phyloP scores from a whole-genome alignment of 2,329 filamentous ascomycete genomes.

The Thyridium curvatum region DNA sequence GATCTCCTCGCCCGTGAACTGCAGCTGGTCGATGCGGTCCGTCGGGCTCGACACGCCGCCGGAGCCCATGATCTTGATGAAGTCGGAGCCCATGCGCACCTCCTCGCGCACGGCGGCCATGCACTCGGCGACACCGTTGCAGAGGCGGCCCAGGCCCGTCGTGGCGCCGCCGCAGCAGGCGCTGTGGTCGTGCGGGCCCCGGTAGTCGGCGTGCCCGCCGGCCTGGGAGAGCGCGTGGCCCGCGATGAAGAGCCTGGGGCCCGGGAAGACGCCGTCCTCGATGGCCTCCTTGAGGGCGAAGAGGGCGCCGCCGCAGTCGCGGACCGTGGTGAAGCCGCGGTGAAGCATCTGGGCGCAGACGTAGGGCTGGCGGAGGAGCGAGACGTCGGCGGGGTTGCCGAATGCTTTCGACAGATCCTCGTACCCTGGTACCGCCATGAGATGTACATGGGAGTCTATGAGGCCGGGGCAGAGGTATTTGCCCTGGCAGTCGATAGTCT shows the following conservation, averaged over 20 bases:
- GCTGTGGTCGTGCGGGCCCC: slow-evolving; percentile 30
- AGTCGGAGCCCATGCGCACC: slow-evolving; percentile 42
- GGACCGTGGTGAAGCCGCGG: slow-evolving; percentile 45
- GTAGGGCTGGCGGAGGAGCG: slow-evolving; percentile 29
- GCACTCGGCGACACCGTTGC: slow-evolving; percentile 44
- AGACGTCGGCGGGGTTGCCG: too few relatives aligned
- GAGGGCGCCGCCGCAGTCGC: slow-evolving; percentile 46
- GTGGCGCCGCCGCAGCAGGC: slow-evolving; percentile 38
- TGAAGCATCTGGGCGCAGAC: slow-evolving; percentile 38
- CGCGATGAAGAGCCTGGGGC: slow-evolving; percentile 43
- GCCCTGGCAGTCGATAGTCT: neutral
- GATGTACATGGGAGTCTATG: slow-evolving; percentile 31
- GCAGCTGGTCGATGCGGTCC: slow-evolving; percentile 40
- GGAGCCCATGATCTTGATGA: slow-evolving; percentile 51
- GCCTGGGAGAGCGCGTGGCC: slow-evolving; percentile 44
- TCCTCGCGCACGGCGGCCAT: slow-evolving; percentile 42
- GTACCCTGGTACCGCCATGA: slow-evolving; percentile 15
- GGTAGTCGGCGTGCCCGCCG: slow-evolving; percentile 44
- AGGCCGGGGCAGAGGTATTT: slow-evolving; percentile 3
- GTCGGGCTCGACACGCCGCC: slow-evolving; percentile 47
- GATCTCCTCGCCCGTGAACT: slow-evolving; percentile 48
- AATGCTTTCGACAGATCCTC: slow-evolving; percentile 5
- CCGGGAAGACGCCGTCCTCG: slow-evolving; percentile 38
- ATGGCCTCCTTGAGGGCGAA: slow-evolving; percentile 43
- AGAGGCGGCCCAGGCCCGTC: slow-evolving; percentile 29